Conservation (phyloP, 2,329 filamentous ascomycete species). For the Mycocentrospora acerina region DNA sequence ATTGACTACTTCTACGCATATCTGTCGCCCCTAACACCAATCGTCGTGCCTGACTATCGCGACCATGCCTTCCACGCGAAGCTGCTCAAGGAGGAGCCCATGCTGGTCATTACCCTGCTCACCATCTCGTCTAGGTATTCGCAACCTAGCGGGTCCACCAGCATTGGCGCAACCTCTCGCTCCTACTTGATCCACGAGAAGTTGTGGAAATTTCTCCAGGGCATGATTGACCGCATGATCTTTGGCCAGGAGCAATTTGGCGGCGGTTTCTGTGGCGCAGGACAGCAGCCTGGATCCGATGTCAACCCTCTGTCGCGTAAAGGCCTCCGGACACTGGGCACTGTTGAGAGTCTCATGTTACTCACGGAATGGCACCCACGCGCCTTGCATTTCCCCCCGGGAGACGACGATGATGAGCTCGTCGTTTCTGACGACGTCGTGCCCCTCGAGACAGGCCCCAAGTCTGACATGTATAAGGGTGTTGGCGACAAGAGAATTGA, state of each 20-base stretch:
- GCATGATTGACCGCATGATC: conserved; percentile 92
- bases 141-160: conserved; percentile 70
- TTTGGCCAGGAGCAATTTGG: conserved; percentile 97
- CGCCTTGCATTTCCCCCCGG: conserved; percentile 85
- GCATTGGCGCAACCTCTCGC: conserved; percentile 69
- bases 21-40: conserved; percentile 87
- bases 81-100: conserved; percentile 86
- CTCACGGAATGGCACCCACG: conserved; percentile 97
- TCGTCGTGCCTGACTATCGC: conserved; percentile 87
- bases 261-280: conserved; percentile 78
- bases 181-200: conserved; percentile 93
- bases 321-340: conserved; percentile 85
- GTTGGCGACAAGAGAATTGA: conserved; percentile 84
- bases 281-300: conserved; percentile 66
- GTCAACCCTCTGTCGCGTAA: conserved; percentile 59
- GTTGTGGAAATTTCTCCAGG: conserved; percentile 88
- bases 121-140: conserved; percentile 89
- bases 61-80: conserved; percentile 77
- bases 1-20: conserved; percentile 95
- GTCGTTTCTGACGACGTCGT: conserved; percentile 69
- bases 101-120: conserved; percentile 85
- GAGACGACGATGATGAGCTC: conserved; percentile 65
- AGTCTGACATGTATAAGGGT: conserved; percentile 51
- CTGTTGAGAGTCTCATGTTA: conserved; percentile 90
- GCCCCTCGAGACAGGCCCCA: conserved; percentile 50